These are phyloP conservation scores for Catunica adiposa DNA, from an alignment of 2,329 filamentous ascomycete species.

Conservation along the genomic window DNA sequence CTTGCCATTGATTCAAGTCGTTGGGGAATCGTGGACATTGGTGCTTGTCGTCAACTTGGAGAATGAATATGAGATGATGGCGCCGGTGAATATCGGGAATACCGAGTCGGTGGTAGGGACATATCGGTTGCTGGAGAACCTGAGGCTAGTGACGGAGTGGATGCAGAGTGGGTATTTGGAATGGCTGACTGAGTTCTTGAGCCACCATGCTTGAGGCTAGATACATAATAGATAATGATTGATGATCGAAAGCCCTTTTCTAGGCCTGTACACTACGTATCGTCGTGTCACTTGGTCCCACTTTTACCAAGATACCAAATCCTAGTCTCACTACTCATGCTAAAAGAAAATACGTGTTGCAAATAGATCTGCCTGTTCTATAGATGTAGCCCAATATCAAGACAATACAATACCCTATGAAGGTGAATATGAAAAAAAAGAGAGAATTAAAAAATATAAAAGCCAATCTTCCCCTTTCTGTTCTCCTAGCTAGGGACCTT, in stretches of 20 bases:
- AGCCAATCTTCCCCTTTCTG: not conserved
- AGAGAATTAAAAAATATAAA: not conserved
- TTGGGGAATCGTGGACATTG: slow-evolving; percentile 10
- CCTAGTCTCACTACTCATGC: too few species aligned
- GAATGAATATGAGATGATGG: slow-evolving; percentile 12
- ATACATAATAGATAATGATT: not conserved
- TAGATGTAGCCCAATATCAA: too few species aligned
- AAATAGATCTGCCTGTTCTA: too few species aligned
- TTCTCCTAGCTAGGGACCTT: not conserved
- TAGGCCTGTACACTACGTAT: too few species aligned
- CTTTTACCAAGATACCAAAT: too few species aligned
- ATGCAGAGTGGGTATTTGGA: slow-evolving; percentile 9
- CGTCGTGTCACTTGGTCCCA: too few species aligned
- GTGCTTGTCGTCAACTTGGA: slow-evolving; percentile 11
- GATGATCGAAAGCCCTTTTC: too few species aligned
- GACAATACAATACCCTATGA: too few species aligned
- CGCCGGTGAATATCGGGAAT: slow-evolving; percentile 11
- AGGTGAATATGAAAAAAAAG: too few species aligned
- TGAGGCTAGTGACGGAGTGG: slow-evolving; percentile 9
- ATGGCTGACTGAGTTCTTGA: slow-evolving; percentile 12
- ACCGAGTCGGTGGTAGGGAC: slow-evolving; percentile 11
- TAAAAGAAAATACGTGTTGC: too few species aligned
- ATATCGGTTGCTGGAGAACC: slow-evolving; percentile 9
- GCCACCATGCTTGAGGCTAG: not conserved
- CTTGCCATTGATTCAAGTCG: slow-evolving; percentile 11